Evolutionary conservation across 371 early-diverging fungal species (phyloP).

Genomic region (Mortierella sp.): DNA sequence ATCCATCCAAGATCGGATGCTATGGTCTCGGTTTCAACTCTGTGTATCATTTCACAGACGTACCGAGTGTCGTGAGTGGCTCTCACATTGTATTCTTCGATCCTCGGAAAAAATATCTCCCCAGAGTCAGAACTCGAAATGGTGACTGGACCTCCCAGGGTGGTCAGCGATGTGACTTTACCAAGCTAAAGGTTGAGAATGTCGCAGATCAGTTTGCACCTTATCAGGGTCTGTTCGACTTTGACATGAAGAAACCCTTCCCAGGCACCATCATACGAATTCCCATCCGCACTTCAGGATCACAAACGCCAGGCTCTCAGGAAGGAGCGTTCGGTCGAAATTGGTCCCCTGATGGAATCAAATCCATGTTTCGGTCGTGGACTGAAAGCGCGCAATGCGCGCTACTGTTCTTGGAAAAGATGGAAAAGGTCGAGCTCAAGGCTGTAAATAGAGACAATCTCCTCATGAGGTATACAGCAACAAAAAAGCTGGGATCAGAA

Average conservation of each 20-base stretch:
- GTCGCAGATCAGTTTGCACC: constrained; percentile 34
- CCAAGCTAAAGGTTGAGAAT: constrained; percentile 2
- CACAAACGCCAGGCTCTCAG: neutral
- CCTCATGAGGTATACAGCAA: neutral
- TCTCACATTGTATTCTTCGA: constrained; percentile 48
- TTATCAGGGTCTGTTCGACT: constrained; percentile 32
- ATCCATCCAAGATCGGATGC: constrained; percentile 45
- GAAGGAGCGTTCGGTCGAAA: neutral
- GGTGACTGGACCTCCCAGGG: constrained; percentile 13
- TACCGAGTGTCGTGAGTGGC: constrained; percentile 54
- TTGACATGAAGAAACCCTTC: constrained; percentile 33
- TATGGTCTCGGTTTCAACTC: constrained; percentile 56
- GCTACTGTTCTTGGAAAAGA: constrained; percentile 44
- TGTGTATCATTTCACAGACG: constrained; percentile 54
- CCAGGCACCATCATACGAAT: constrained; percentile 54
- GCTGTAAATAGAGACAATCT: neutral
- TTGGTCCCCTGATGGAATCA: constrained; percentile 15
- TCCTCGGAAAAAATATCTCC: constrained; percentile 33
- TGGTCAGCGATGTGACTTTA: constrained; percentile 25
- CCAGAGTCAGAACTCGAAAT: neutral
- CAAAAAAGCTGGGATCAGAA: neutral
- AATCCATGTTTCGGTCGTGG: constrained; percentile 23
- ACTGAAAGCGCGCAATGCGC: constrained; percentile 16
- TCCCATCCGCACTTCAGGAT: constrained; percentile 28
- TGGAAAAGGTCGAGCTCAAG: constrained; percentile 27